Evolutionary conservation across 345 rosid species (phyloP), one percentile per base, ranked within the genome.

Genomic region (Brassica rapa): DNA sequence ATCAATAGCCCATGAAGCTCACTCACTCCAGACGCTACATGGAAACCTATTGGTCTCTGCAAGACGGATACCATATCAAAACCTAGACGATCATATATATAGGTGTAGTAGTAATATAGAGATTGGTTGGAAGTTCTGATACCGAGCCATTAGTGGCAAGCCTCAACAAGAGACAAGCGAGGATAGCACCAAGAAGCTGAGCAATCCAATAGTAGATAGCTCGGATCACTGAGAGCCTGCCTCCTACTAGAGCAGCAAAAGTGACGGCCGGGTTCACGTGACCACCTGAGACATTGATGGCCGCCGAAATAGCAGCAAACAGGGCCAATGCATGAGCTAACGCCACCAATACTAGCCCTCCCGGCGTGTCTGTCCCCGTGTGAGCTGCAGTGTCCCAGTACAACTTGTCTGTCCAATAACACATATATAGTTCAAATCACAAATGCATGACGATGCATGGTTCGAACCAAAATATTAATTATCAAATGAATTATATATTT

Each of bases 261-360:
- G 97, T 90, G 49, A 89, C 91, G 0, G 97, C 95, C 1, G 94
- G 93, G 75, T 91, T 92, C 19, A 90, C 84, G 62, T 92, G 94
- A 27, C 93, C 97, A 7, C 92, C 92, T 0, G 93, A 92, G 70
- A 87, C 56, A 82, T 89, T 90, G 66, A 87, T 83, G 76, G 88
- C 84, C 0, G 88, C 85, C 0, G 96, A 81, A 32, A 89, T 86
- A 0, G 92, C 91, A 0, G 92, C 85, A 25, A 89, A 86, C 1
- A 90, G 67, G 1, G 86, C 89, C 62, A 92, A 83, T 8, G 89
- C 92, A 68, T 89, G 89, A 6, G 97, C 93, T 27, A 92, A 85
- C 1, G 97, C 92, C 5, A 86, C 74, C 79, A 79, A 73, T 62
- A 85, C 84, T 62, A 87, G 73, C 25, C 86, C 86, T 5, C 86